Conservation (phyloP, 352 stramenopile genomes). For the Phytopythium delawarense region DNA sequence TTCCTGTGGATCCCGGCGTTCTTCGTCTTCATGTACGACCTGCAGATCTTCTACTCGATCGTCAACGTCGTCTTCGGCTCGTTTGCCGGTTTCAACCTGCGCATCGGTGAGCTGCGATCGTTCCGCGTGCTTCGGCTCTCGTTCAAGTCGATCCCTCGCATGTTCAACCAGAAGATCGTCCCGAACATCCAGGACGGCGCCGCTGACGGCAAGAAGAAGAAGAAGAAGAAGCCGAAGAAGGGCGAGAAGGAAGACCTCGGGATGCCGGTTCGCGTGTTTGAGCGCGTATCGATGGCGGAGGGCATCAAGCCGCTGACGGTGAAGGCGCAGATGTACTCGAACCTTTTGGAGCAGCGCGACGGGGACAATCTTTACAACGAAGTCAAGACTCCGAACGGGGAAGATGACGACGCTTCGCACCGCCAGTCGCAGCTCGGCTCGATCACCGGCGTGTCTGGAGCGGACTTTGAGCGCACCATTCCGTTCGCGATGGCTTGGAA, state of each 20-base stretch:
- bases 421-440: constrained; percentile 60
- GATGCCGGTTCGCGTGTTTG: constrained; percentile 75
- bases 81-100: constrained; percentile 81
- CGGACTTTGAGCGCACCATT: constrained; percentile 83
- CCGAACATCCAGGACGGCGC: constrained; percentile 72
- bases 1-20: constrained; percentile 81
- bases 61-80: constrained; percentile 76
- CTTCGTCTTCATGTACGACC: constrained; percentile 86
- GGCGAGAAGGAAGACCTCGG: constrained; percentile 49
- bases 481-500: constrained; percentile 89
- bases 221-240: constrained; percentile 71
- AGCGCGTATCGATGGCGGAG: constrained; percentile 80
- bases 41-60: constrained; percentile 84
- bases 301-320: constrained; percentile 74
- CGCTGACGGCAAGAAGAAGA: constrained; percentile 59
- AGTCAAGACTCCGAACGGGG: constrained; percentile 56
- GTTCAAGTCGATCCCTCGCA: constrained; percentile 83
- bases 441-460: constrained; percentile 71
- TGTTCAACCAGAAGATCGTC: constrained; percentile 89
- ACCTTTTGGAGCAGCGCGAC: constrained; percentile 53
- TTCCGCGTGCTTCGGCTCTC: constrained; percentile 79
- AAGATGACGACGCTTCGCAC: constrained; percentile 54
- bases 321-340: constrained; percentile 83
- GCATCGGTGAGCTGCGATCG: constrained; percentile 79
- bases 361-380: constrained; percentile 56